Percentiles rank a stretch among this genome's conserved stretches.
Conservation (phyloP, 2,329 filamentous ascomycete genomes). For the Purpureocillium lavendulum region DNA sequence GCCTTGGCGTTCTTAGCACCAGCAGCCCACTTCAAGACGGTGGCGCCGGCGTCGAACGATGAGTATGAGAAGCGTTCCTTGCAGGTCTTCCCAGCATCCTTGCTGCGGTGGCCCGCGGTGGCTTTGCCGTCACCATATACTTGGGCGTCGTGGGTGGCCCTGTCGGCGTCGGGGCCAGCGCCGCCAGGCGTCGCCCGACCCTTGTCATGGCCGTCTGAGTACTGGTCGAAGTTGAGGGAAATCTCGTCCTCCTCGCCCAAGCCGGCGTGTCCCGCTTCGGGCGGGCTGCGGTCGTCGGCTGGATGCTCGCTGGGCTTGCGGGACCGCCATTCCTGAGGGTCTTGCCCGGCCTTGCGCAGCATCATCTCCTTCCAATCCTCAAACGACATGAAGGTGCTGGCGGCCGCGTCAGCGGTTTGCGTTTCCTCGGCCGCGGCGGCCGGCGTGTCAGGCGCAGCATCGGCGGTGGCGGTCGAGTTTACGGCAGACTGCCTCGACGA, state of each 20-base stretch:
- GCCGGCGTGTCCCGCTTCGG: constrained; percentile 64
- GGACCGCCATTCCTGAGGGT: constrained; percentile 56
- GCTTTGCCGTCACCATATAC: constrained; percentile 39
- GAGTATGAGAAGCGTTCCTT: constrained; percentile 97
- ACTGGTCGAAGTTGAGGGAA: constrained; percentile 42
- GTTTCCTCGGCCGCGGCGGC: constrained; percentile 4
- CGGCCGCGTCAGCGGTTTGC: constrained; percentile 3
- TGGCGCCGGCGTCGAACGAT: constrained; percentile 94
- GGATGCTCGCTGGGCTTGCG: constrained; percentile 45
- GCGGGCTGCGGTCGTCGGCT: constrained; percentile 38
- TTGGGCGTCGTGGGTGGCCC: constrained; percentile 28
- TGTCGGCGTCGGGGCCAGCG: constrained; percentile 10
- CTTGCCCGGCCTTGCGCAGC: constrained; percentile 74
- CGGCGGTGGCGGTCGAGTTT: background rate
- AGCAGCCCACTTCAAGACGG: constrained; percentile 79
- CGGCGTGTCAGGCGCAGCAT: constrained; percentile 1
- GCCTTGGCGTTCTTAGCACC: constrained; percentile 83
- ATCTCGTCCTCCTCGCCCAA: constrained; percentile 88
- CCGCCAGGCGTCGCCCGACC: background rate
- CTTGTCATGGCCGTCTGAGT: constrained; percentile 13
- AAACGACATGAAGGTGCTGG: constrained; percentile 74
- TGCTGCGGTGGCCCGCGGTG: constrained; percentile 59
- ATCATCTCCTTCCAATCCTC: constrained; percentile 98
- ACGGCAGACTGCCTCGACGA: no score
- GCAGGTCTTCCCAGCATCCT: constrained; percentile 93